Evolutionary conservation across 306 rosid genomes (phyloP).

Genomic region (Heteromeles arbutifolia): DNA sequence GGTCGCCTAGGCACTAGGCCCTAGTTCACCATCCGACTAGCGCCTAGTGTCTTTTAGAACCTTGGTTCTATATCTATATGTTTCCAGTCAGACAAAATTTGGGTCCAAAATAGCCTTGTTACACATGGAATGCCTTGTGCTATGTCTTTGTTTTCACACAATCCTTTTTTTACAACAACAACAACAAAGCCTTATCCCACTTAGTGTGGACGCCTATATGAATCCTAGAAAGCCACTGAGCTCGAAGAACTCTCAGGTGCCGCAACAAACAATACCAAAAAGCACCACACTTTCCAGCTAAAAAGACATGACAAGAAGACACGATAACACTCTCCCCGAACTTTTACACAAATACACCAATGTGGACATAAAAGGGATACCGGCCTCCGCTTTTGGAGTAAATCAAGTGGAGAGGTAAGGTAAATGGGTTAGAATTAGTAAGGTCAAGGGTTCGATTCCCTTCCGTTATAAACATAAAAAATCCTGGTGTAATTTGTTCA

Average conservation of each 20-base stretch:
- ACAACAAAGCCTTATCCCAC: too few species aligned
- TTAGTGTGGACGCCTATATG: too few species aligned
- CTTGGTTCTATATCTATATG: not conserved
- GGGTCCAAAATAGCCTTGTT: not conserved
- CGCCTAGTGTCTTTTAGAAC: too few species aligned
- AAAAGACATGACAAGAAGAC: not conserved
- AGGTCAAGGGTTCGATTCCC: not conserved
- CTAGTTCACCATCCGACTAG: too few species aligned
- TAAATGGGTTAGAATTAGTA: not conserved
- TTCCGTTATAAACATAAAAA: not conserved
- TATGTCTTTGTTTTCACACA: not conserved
- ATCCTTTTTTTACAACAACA: too few species aligned
- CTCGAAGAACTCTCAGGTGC: too few species aligned
- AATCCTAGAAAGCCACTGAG: too few species aligned
- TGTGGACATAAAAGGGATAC: not conserved
- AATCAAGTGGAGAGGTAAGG: not conserved
- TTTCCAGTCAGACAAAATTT: too few species aligned
- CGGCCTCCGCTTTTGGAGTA: not conserved
- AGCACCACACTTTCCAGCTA: not conserved
- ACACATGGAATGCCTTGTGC: not conserved
- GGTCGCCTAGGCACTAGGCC: too few species aligned
- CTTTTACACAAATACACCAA: not conserved
- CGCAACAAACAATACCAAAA: not conserved
- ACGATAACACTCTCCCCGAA: not conserved
- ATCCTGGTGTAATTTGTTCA: not conserved